These are phyloP conservation scores for Kuraishia hungarica DNA, from an alignment of 805 yeast genomes.

Conservation along the genomic window DNA sequence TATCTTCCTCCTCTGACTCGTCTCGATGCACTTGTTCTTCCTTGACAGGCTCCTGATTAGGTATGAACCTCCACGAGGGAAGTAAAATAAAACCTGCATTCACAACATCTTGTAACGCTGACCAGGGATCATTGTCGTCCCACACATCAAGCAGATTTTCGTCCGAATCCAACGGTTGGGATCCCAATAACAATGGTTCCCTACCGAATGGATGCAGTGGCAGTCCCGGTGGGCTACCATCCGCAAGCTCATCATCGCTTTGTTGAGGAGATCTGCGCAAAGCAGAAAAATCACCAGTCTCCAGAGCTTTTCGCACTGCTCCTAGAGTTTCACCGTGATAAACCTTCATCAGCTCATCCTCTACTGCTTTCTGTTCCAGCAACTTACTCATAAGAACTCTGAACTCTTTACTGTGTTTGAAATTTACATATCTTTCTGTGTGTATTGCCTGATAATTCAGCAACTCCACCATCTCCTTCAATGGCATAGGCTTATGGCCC, in stretches of 20 bases:
- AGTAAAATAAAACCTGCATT: neutral
- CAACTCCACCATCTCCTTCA: neutral
- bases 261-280: neutral
- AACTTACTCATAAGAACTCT: neutral
- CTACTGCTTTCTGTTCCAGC: neutral
- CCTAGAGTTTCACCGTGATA: neutral
- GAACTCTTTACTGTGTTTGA: neutral
- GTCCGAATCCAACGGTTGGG: neutral
- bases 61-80: neutral
- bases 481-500: slow-evolving; percentile 27
- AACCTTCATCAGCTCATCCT: neutral
- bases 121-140: slow-evolving; percentile 8
- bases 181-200: neutral
- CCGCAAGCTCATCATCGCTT: neutral
- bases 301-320: neutral
- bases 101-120: slow-evolving; percentile 4
- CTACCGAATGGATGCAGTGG: neutral
- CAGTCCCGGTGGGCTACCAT: neutral
- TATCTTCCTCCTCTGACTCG: neutral
- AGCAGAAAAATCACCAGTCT: neutral
- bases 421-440: neutral
- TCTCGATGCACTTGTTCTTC: neutral
- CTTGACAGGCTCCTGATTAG: neutral
- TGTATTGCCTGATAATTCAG: neutral
- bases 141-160: slow-evolving; percentile 4